Conservation (phyloP, 1,284 basidiomycete species). For the Trametes hirsuta region DNA sequence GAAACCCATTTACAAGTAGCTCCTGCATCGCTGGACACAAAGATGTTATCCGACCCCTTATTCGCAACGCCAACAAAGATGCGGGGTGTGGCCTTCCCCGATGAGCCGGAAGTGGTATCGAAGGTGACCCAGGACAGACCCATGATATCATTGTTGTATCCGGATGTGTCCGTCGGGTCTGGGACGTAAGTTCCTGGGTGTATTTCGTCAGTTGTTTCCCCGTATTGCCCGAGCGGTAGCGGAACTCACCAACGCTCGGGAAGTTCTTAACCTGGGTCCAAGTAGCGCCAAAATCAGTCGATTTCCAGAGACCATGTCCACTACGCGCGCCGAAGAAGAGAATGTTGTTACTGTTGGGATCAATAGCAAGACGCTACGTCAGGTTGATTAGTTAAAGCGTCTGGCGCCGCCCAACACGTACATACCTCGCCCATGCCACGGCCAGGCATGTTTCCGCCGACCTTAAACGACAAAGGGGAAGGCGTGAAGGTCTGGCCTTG, state of each 20-base stretch:
- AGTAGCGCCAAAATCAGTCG: conserved; percentile 55
- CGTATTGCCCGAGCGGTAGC: background rate
- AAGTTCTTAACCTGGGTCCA: conserved; percentile 63
- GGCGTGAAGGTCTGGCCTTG: conserved; percentile 57
- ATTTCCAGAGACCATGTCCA: conserved; percentile 68
- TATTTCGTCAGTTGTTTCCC: background rate
- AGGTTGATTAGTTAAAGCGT: background rate
- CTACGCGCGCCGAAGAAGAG: conserved; percentile 65
- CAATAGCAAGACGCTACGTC: conserved; percentile 58
- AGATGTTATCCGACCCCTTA: conserved; percentile 55
- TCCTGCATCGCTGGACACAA: conserved; percentile 58
- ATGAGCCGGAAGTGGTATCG: conserved; percentile 56
- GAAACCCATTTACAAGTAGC: conserved; percentile 48
- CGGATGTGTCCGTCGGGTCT: conserved; percentile 56
- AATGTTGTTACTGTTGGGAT: conserved; percentile 63
- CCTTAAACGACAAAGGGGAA: conserved; percentile 61
- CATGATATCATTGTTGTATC: conserved; percentile 58
- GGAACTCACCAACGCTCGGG: conserved; percentile 51
- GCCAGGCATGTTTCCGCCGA: conserved; percentile 72
- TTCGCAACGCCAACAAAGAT: conserved; percentile 71
- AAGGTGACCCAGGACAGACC: conserved; percentile 71
- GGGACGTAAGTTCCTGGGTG: conserved; percentile 54
- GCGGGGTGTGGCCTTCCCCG: conserved; percentile 57
- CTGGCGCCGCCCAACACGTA: background rate
- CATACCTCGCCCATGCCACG: conserved; percentile 51